Percentiles rank a stretch among this genome's conserved stretches.
phyloP scores from a whole-genome alignment of 1,284 basidiomycete species.

The Stygiomarasmius scandens region DNA sequence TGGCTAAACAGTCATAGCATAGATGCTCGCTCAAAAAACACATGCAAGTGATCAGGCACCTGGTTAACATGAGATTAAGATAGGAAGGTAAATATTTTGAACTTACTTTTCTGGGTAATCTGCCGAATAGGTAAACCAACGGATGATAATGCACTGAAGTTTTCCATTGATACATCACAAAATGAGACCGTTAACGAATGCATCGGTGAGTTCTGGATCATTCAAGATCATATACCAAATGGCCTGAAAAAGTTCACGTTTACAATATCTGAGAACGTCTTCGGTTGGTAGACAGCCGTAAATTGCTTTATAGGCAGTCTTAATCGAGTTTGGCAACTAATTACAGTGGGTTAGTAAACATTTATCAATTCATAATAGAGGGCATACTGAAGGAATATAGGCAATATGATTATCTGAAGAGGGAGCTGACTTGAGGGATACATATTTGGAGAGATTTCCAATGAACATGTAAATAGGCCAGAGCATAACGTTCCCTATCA shows the following conservation, averaged over 20 bases:
- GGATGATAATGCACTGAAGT: constrained; percentile 22
- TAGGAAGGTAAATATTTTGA: background rate
- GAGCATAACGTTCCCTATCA: constrained; percentile 27
- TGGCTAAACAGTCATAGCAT: background rate
- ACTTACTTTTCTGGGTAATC: constrained; percentile 40
- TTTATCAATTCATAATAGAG: background rate
- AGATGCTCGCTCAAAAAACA: background rate
- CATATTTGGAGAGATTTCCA: constrained; percentile 30
- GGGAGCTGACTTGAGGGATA: constrained; percentile 16
- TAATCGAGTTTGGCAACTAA: constrained; percentile 24
- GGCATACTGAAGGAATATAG: background rate
- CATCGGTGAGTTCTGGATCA: constrained; percentile 27
- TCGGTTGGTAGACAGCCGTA: constrained; percentile 18
- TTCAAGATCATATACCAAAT: constrained; percentile 30
- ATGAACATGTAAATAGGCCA: constrained; percentile 34
- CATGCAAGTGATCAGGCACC: constrained; percentile 22
- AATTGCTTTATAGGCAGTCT: constrained; percentile 21
- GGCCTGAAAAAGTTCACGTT: constrained; percentile 33
- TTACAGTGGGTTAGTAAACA: background rate
- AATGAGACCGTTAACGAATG: constrained; percentile 31
- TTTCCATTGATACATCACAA: constrained; percentile 31
- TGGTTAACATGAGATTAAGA: constrained; percentile 20
- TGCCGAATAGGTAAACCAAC: constrained; percentile 33
- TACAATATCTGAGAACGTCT: constrained; percentile 26
- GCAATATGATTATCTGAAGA: constrained; percentile 22